phyloP scores from a whole-genome alignment of 2,329 filamentous ascomycete species.

The Mariannaea elegans region DNA sequence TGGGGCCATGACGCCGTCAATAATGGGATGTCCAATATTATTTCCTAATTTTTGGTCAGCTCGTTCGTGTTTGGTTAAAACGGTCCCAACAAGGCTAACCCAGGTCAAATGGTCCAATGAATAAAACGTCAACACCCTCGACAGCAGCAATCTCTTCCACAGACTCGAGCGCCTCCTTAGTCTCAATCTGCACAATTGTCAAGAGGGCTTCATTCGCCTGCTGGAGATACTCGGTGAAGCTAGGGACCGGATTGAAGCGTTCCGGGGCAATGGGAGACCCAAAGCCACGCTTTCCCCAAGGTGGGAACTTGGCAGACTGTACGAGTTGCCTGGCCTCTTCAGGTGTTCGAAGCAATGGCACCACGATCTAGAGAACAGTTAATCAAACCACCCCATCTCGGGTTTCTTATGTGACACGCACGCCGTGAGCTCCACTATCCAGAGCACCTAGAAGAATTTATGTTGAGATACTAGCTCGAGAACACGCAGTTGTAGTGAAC shows the following conservation, averaged over 20 bases:
- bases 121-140: constrained; percentile 69
- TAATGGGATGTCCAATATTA: constrained; percentile 69
- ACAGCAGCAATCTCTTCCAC: constrained; percentile 70
- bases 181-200: constrained; percentile 75
- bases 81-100: too few species aligned
- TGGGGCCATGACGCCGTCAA: constrained; percentile 66
- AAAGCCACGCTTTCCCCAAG: constrained; percentile 57
- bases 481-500: too few species aligned
- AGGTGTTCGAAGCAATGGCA: constrained; percentile 54
- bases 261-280: constrained; percentile 57
- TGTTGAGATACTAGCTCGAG: background rate
- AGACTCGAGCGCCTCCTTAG: constrained; percentile 65
- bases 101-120: constrained; percentile 73
- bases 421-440: constrained; percentile 59
- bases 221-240: constrained; percentile 58
- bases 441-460: constrained; percentile 51
- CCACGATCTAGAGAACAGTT: constrained; percentile 50
- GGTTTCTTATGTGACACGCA: constrained; percentile 42
- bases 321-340: constrained; percentile 57
- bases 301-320: constrained; percentile 60
- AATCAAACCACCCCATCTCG: constrained; percentile 4
- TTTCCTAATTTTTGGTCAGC: constrained; percentile 51
- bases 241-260: constrained; percentile 54
- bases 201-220: constrained; percentile 62
- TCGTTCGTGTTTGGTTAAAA: too few species aligned